Evolutionary conservation across 495 filamentous ascomycete genomes (phyloP), one percentile per base, ranked within the genome.

Genomic region (Glonium stellatum): DNA sequence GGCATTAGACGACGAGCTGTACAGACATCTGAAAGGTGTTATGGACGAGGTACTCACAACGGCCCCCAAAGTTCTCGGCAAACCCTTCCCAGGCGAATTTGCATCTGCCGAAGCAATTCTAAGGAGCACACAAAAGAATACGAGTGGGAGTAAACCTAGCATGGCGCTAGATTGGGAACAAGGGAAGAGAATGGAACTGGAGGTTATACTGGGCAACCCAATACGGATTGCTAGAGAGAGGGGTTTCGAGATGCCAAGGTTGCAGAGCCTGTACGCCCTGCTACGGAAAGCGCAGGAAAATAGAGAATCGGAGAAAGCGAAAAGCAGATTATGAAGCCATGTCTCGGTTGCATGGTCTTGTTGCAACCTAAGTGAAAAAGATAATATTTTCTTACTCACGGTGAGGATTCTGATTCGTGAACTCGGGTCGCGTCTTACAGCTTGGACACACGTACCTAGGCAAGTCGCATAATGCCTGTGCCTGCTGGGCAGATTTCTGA

Each of bases 191-290:
- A 72, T 84, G 76, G 82, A 85, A 73, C 51, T 84, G 21, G 82
- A 85, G 69, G 82, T 84, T 23, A 84, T 85, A 27, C 64, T 85
- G 42, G 82, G 82, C 0, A 83, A 84, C 60, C 79, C 81, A 25
- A 72, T 85, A 0, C 62, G 76, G 63, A 78, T 80, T 21, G 82
- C 80, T n/a, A 62, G 75, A 55, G 70, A 68, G 15, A 65, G 68
- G 19, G 82, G 81, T 0, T 75, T 80, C 9, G 75, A 80, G 61
- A 73, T 82, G 77, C 76, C 76, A 13, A 67, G 76, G 64, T 36
- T 83, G 70, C 77, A 80, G 71, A 79, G 60, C 1, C 46, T 85
- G 39, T 82, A 85, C 71, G 71, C 71, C 6, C 36, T 74, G 48
- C 52, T 70, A 50, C 66, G 60, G 60, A 80, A 76, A 61, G 71